These are phyloP conservation scores for Ceratobasidium sp. DNA, from an alignment of 1,284 basidiomycete species.

Conservation along the genomic window DNA sequence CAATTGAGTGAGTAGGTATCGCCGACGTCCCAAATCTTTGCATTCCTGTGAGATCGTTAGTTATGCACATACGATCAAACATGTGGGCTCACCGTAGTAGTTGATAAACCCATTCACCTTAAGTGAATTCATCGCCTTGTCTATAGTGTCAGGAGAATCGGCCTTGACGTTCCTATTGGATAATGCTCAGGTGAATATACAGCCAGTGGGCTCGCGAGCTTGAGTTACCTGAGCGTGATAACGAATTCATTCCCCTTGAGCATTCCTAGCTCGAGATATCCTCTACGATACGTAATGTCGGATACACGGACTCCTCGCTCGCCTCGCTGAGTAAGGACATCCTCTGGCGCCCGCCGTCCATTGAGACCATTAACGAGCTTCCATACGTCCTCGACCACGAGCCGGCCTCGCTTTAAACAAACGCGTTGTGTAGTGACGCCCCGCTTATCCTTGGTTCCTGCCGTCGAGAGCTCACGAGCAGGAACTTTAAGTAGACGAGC, in stretches of 20 bases:
- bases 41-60: conserved; percentile 75
- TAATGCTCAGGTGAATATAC: conserved; percentile 5
- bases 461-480: conserved; percentile 86
- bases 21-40: conserved; percentile 98
- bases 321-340: conserved; percentile 78
- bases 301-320: conserved; percentile 92
- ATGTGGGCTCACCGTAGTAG: conserved; percentile 79
- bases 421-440: conserved; percentile 96
- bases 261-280: conserved; percentile 91
- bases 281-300: conserved; percentile 87
- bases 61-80: conserved; percentile 12
- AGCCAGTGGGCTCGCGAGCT: conserved; percentile 27
- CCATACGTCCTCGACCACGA: conserved; percentile 88
- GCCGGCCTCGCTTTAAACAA: conserved; percentile 82
- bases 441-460: conserved; percentile 98
- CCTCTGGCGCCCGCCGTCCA: conserved; percentile 69
- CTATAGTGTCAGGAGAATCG: conserved; percentile 77
- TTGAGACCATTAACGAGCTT: conserved; percentile 78
- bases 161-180: conserved; percentile 81
- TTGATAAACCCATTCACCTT: conserved; percentile 95
- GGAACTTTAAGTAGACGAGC: conserved; percentile 81
- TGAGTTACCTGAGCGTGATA: conserved; percentile 87
- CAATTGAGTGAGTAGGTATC: conserved; percentile 92
- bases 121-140: conserved; percentile 83
- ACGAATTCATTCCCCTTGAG: conserved; percentile 96